Percentiles rank a stretch among this genome's conserved stretches.
Conservation (phyloP, 176 grass and related monocot genomes). For the Leersia perrieri region DNA sequence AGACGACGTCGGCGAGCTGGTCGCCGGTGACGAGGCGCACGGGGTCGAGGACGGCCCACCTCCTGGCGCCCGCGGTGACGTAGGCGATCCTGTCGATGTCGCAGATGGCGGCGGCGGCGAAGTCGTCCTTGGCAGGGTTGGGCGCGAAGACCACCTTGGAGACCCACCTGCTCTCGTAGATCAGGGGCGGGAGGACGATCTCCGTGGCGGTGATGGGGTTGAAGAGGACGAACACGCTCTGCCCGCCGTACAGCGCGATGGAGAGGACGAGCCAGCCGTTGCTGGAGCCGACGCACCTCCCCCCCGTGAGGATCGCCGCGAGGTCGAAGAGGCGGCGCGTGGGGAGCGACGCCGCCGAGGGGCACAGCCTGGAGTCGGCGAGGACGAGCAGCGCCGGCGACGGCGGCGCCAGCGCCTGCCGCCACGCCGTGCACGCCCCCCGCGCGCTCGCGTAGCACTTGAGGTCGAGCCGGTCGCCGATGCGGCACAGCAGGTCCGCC, state of each 20-base stretch:
- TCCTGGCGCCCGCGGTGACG: constrained; percentile 54
- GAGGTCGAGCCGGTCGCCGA: constrained; percentile 55
- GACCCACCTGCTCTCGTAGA: constrained; percentile 61
- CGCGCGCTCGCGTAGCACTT: constrained; percentile 54
- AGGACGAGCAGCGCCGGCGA: constrained; percentile 48
- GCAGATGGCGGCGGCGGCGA: constrained; percentile 56
- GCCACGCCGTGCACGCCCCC: constrained; percentile 52
- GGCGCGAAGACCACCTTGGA: constrained; percentile 61
- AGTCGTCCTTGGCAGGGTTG: constrained; percentile 46
- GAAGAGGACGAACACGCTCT: constrained; percentile 48
- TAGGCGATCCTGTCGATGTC: constrained; percentile 56
- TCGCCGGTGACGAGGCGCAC: constrained; percentile 35
- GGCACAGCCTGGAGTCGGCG: constrained; percentile 39
- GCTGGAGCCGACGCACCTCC: constrained; percentile 53
- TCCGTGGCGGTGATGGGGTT: constrained; percentile 49
- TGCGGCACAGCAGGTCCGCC: constrained; percentile 47
- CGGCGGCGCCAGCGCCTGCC: constrained; percentile 37
- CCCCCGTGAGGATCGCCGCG: constrained; percentile 39
- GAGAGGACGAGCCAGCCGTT: constrained; percentile 62
- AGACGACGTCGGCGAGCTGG: constrained; percentile 55
- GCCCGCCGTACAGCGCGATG: constrained; percentile 33
- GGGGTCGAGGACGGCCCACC: constrained; percentile 48
- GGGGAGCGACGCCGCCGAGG: constrained; percentile 40
- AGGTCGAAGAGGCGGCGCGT: constrained; percentile 47
- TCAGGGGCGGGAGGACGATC: constrained; percentile 50